A percentile compares a stretch with the other conserved stretches of the same genome.
Evolutionary conservation across 495 filamentous ascomycete genomes (phyloP).

Genomic region (Aspergillus steynii): DNA sequence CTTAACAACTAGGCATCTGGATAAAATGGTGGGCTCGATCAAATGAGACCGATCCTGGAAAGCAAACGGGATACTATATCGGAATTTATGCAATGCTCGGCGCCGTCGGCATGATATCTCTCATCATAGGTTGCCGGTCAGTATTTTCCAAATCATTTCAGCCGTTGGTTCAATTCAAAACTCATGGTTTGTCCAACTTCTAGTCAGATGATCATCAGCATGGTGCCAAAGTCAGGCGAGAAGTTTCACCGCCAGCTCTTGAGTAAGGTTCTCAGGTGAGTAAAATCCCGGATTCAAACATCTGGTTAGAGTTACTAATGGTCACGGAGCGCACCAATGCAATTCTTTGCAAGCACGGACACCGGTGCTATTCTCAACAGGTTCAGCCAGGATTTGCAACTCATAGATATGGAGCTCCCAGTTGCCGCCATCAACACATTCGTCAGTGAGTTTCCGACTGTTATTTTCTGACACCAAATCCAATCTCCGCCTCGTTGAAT

Average conservation of each 20-base stretch:
- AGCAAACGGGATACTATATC: slow-evolving; percentile 50
- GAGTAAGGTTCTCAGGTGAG: slow-evolving; percentile 46
- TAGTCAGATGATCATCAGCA: slow-evolving; percentile 50
- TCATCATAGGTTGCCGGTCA: slow-evolving; percentile 49
- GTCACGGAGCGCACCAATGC: slow-evolving; percentile 39
- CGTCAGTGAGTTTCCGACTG: slow-evolving; percentile 29
- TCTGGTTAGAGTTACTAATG: slow-evolving; percentile 4
- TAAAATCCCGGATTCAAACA: not conserved
- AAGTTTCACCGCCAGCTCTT: slow-evolving; percentile 51
- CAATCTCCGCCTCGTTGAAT: not conserved
- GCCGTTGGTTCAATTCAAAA: not conserved
- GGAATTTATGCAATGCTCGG: slow-evolving; percentile 58
- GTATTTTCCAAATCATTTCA: slow-evolving; percentile 6
- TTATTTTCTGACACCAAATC: too few relatives aligned
- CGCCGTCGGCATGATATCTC: slow-evolving; percentile 39
- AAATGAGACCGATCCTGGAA: slow-evolving; percentile 42
- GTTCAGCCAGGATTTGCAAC: slow-evolving; percentile 62
- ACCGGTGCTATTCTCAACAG: slow-evolving; percentile 49
- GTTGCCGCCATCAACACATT: slow-evolving; percentile 50
- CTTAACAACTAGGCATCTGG: slow-evolving; percentile 47
- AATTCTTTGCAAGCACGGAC: slow-evolving; percentile 49
- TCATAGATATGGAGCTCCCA: slow-evolving; percentile 59
- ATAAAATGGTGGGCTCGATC: slow-evolving; percentile 54
- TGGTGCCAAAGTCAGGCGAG: slow-evolving; percentile 54
- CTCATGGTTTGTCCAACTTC: slow-evolving; percentile 12